Evolutionary conservation across 176 grass and related monocot genomes (phyloP).

Genomic region (Alopecurus myosuroides): DNA sequence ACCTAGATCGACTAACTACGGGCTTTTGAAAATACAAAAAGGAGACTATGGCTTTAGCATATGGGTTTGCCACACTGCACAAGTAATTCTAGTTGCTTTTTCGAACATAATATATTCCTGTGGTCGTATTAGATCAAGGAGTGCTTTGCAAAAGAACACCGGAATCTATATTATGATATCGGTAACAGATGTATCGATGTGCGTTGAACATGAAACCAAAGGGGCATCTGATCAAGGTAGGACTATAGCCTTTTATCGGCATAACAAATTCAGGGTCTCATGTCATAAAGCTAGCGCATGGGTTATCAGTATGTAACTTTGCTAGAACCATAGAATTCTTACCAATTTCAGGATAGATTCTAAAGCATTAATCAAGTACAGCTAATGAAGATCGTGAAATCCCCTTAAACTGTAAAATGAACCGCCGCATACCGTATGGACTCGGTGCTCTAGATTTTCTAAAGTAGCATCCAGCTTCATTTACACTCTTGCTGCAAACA

Average conservation of each 20-base stretch:
- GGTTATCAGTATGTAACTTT: neutral
- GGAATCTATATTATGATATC: neutral
- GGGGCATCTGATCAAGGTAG: neutral
- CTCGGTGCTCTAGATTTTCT: neutral
- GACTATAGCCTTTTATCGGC: conserved; percentile 7
- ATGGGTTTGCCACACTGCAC: neutral
- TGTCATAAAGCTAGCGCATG: neutral
- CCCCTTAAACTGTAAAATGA: neutral
- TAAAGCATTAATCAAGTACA: neutral
- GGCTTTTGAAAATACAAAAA: conserved; percentile 17
- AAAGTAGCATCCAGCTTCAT: neutral
- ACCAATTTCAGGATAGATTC: neutral
- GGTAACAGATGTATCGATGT: neutral
- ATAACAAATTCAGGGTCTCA: neutral
- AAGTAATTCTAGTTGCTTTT: conserved; percentile 11
- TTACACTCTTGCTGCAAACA: neutral
- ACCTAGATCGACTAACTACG: neutral
- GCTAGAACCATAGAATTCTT: neutral
- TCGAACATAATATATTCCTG: conserved; percentile 12
- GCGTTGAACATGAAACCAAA: neutral
- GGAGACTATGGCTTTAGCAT: conserved; percentile 1
- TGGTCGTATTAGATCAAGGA: neutral
- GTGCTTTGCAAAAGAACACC: conserved; percentile 13
- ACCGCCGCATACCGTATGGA: neutral
- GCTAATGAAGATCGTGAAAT: neutral